Evolutionary conservation across 768 basidiomycete species (phyloP).

Genomic region (Pleurotus ostreatus): DNA sequence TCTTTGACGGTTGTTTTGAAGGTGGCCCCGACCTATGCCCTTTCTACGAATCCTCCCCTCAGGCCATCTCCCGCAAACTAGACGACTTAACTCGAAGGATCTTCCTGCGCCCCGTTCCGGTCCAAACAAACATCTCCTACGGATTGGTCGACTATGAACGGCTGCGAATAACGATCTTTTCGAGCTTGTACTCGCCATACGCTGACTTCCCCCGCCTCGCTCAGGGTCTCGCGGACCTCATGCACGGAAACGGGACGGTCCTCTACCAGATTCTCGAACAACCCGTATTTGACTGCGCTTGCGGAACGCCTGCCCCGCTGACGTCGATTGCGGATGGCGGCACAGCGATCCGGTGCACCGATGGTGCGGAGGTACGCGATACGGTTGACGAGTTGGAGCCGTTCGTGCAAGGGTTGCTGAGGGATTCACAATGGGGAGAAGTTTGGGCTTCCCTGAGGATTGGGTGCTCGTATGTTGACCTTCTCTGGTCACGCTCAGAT

Average conservation of each 20-base stretch:
- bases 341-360: constrained; percentile 15
- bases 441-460: constrained; percentile 12
- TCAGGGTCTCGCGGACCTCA: constrained; percentile 18
- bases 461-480: constrained; percentile 16
- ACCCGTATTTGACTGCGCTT: constrained; percentile 6
- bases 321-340: constrained; percentile 9
- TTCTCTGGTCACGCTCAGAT: background rate
- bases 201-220: constrained; percentile 14
- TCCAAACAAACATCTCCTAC: constrained; percentile 12
- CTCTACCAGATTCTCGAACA: constrained; percentile 10
- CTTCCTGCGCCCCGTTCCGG: constrained; percentile 16
- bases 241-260: constrained; percentile 18
- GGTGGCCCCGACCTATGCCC: constrained; percentile 19
- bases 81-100: constrained; percentile 12
- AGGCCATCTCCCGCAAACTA: constrained; percentile 14
- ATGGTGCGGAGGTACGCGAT: constrained; percentile 14
- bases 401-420: too few species aligned
- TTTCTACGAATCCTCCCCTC: constrained; percentile 17
- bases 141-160: constrained; percentile 20
- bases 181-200: constrained; percentile 19
- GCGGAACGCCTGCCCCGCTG: background rate
- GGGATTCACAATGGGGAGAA: constrained; percentile 11
- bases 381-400: too few species aligned
- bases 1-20: constrained; percentile 17
- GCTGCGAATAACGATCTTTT: constrained; percentile 16